Percentiles rank a stretch among this genome's conserved stretches.
phyloP scores from a whole-genome alignment of 202 grass and related monocot genomes.

The Panicum virgatum region DNA sequence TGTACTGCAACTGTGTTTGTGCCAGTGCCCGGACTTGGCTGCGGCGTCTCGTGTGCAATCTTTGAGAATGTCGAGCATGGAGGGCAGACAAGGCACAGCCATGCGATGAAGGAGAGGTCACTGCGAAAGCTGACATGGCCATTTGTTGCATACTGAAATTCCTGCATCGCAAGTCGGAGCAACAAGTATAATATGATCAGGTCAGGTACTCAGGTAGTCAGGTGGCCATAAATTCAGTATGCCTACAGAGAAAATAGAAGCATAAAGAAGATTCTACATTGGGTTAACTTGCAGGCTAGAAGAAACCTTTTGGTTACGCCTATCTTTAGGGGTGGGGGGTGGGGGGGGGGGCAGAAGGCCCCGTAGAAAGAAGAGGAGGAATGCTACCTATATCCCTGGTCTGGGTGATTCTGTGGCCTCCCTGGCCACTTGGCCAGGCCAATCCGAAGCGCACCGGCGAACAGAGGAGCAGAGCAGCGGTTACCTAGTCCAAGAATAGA shows the following conservation, averaged over 20 bases:
- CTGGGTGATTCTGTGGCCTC: not conserved
- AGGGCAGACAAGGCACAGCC: not conserved
- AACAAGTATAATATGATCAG: no score
- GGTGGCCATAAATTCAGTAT: no score
- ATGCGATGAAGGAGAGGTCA: conserved; percentile 12
- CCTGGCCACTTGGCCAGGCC: not conserved
- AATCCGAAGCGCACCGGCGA: conserved; percentile 13
- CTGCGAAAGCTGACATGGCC: conserved; percentile 28
- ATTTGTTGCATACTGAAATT: conserved; percentile 46
- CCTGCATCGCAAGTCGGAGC: not conserved
- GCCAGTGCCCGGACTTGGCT: conserved; percentile 31
- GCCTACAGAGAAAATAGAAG: no score
- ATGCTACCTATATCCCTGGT: conserved; percentile 26
- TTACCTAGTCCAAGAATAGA: not conserved
- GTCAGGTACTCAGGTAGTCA: no score
- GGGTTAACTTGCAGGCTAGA: no score
- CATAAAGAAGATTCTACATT: no score
- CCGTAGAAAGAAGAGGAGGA: not conserved
- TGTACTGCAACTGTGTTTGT: conserved; percentile 45
- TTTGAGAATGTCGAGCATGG: not conserved
- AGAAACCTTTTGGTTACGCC: not conserved
- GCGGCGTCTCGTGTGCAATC: not conserved
- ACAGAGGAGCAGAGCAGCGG: not conserved
- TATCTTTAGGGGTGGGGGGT: no score
- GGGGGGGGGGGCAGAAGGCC: no score